Percentiles rank a stretch among this genome's conserved stretches.
Conservation (phyloP, 176 grass and related monocot species). For the Oryza coarctata region DNA sequence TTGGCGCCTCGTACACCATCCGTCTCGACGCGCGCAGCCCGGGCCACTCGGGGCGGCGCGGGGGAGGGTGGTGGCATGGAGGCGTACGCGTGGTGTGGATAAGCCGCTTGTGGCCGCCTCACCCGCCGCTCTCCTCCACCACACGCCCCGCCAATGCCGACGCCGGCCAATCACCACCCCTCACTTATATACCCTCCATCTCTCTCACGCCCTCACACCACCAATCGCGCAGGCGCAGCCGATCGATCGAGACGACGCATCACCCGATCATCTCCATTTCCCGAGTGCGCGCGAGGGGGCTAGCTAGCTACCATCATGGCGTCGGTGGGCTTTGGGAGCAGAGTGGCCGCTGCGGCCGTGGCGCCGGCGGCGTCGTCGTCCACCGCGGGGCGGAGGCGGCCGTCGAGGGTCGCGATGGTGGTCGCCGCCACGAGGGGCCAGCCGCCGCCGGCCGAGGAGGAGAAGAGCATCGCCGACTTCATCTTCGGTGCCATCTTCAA, state of each 20-base stretch:
- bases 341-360: slow-evolving; percentile 36
- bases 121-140: not conserved
- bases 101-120: slow-evolving; percentile 58
- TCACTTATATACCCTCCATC: slow-evolving; percentile 16
- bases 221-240: no score
- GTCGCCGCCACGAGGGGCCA: slow-evolving; percentile 29
- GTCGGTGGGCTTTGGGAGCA: slow-evolving; percentile 47
- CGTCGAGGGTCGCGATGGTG: not conserved
- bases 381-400: not conserved
- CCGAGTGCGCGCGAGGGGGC: not conserved
- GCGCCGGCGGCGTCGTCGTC: slow-evolving; percentile 33
- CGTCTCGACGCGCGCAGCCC: no score
- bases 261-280: no score
- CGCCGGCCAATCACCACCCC: not conserved
- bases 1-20: not conserved
- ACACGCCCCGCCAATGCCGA: not conserved
- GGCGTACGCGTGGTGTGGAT: slow-evolving; percentile 34
- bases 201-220: slow-evolving; percentile 14
- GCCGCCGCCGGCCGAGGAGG: slow-evolving; percentile 43
- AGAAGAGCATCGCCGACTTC: slow-evolving; percentile 48
- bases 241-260: not conserved
- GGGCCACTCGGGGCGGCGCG: no score
- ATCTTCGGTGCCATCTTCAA: slow-evolving; percentile 50
- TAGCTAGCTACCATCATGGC: slow-evolving; percentile 38
- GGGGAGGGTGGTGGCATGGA: not conserved